Evolutionary conservation across 129 eudicot genomes (phyloP), one percentile per base, ranked within the genome.

Genomic region (Escallonia herrerae): DNA sequence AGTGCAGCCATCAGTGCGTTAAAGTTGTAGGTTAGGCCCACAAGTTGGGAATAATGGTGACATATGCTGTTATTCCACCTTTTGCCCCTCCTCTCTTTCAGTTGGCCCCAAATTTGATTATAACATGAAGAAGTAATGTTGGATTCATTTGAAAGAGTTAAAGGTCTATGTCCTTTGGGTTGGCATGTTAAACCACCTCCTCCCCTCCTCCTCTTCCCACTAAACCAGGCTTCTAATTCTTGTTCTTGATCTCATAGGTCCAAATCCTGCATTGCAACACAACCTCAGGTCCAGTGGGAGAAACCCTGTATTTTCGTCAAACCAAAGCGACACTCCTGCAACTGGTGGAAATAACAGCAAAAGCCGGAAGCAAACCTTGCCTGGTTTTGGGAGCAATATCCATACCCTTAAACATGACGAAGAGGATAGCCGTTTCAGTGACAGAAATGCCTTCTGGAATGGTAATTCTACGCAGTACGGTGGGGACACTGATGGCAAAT

Each of bases 381-480:
- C 85, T 38, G 64, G 70, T 14, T 83, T 81, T 56, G 97, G 97
- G 54, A 80, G 88, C 75, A 90, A 90, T 55, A 90, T 90, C 62
- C 97, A 90, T 80, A 90, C 97, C 3, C 73, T 90, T 42, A 86
- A 81, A 72, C 90, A 72, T n/a, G 94, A 82, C 15, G 95, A 89
- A 71, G 97, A 90, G 74, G 95, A 89, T 44, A 53, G 56, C 61
- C 78, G 64, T 39, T 87, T 81, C 64, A 74, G 11, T 37, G 90
- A 80, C 66, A 80, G 76, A 61, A 90, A 90, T 60, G 67, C 95
- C 65, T 90, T 86, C 63, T 90, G 97, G 97, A 90, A 90, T 47
- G 97, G 97, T 8, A 90, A 90, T 70, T 90, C 97, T 13, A 90
- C 97, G 1, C 86, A 90, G 58, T 90, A 66, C 63, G 88, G 88